Base-by-base conservation (phyloP, 2,329 filamentous ascomycete species). In the Paraphoma sp. region DNA sequence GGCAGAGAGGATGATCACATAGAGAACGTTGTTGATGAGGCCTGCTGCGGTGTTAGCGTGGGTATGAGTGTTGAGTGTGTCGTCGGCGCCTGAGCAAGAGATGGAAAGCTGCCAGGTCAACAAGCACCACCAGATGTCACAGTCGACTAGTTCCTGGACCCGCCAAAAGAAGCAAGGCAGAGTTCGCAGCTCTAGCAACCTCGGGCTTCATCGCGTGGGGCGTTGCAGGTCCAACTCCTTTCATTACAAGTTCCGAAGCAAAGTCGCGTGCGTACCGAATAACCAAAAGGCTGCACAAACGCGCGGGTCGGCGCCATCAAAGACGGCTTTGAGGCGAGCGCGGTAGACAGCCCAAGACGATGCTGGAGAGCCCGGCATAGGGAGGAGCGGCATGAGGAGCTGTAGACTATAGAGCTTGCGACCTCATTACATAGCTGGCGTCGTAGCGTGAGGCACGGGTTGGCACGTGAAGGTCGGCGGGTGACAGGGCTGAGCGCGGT, bases 21-120 rank as follows among this genome's bases (percentile, higher is more conserved):
- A 98, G 79, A 97, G 90, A 66, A 98, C 92, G 80, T 98, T 98
- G 79, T 99, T 98, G 75, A 98, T 95, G 16, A 95, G 81, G 50
- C 92, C 92, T 94, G 70, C 2, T 23, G 28, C 8, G 23, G 23
- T 45, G 53, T 63, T 50, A 57, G 57, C 38, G 28, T 36, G 33
- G 33, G 33, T 14, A 10, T 36, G 14, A 36, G 33, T 14, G 33
- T 10, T 10, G 33, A 10, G 6, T 14, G 7, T 36, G 10, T 36
- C 33, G 33, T 36, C 33, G 33, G 33, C 33, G 33, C 7, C 14
- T 23, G 23, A 23, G 23, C 23, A 23, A 23, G 23, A 23, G 23
- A 23, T 23, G 23, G 23, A 23, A 23, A 23, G 23, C 23, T 23
- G 23, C 23, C 23, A 23, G 23, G 23, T 23, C 23, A 23, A 23